A percentile compares a stretch with the other conserved stretches of the same genome.
These are phyloP conservation scores for Fusarium concolor DNA, from an alignment of 2,329 filamentous ascomycete species.

Conservation along the genomic window DNA sequence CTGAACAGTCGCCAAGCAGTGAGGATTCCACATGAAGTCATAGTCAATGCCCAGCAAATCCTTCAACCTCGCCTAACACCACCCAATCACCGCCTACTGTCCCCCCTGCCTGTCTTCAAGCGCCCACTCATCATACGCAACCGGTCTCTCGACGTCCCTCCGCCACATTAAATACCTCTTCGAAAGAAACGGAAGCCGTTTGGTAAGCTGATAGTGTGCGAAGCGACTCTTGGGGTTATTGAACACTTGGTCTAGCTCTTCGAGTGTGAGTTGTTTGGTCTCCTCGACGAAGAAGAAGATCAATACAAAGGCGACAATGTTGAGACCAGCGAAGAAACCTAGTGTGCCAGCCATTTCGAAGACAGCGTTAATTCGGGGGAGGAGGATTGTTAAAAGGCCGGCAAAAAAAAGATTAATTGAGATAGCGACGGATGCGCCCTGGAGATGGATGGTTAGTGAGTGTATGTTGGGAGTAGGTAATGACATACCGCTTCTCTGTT, in stretches of 20 bases:
- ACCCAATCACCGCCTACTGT: background rate
- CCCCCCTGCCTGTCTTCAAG: conserved; percentile 4
- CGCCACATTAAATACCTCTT: background rate
- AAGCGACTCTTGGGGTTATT: conserved; percentile 52
- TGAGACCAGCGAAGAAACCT: conserved; percentile 59
- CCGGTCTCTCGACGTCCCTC: background rate
- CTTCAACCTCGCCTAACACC: background rate
- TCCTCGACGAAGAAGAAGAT: conserved; percentile 61
- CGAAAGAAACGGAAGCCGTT: conserved; percentile 54
- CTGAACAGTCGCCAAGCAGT: background rate
- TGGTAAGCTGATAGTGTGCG: conserved; percentile 50
- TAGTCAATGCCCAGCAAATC: too few relatives aligned
- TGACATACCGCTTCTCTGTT: conserved; percentile 57
- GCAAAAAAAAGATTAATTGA: conserved; percentile 61
- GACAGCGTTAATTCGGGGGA: conserved; percentile 47
- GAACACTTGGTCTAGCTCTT: conserved; percentile 51
- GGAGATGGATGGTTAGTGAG: conserved; percentile 28
- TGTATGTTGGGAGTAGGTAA: accelerated
- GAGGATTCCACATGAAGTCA: too few relatives aligned
- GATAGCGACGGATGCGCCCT: conserved; percentile 61
- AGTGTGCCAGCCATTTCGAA: conserved; percentile 50
- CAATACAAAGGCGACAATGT: conserved; percentile 57
- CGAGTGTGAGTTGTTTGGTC: conserved; percentile 60
- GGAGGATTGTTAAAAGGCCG: conserved; percentile 58
- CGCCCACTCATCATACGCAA: conserved; percentile 9